phyloP scores from a whole-genome alignment of 768 basidiomycete species.

The Suillus subaureus region DNA sequence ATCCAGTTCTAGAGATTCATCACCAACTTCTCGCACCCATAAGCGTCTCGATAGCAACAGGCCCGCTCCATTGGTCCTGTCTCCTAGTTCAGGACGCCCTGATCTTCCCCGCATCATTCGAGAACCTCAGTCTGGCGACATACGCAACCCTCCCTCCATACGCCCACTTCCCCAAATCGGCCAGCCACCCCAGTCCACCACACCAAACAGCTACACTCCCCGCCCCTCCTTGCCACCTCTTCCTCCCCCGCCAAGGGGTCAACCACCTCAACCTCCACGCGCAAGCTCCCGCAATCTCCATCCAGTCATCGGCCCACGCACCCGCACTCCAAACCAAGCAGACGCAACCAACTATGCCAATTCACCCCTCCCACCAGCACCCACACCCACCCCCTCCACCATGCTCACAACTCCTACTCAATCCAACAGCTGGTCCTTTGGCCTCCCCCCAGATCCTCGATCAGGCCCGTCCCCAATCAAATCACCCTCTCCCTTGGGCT shows the following conservation, averaged over 20 bases:
- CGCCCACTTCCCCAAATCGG: constrained; percentile 34
- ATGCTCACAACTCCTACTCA: constrained; percentile 45
- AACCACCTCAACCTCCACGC: constrained; percentile 48
- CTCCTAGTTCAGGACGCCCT: constrained; percentile 49
- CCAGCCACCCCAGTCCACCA: constrained; percentile 18
- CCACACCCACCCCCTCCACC: constrained; percentile 31
- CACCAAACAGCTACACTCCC: constrained; percentile 38
- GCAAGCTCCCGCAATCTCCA: constrained; percentile 33
- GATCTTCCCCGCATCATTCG: constrained; percentile 77
- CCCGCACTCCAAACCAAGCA: constrained; percentile 58
- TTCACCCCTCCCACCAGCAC: constrained; percentile 45
- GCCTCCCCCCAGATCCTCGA: constrained; percentile 64
- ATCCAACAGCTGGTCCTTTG: constrained; percentile 47
- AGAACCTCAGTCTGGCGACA: constrained; percentile 56
- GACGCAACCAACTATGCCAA: constrained; percentile 51
- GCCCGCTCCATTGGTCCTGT: constrained; percentile 82
- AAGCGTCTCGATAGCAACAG: constrained; percentile 62
- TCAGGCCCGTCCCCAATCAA: constrained; percentile 48
- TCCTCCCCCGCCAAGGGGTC: constrained; percentile 68
- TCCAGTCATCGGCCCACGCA: constrained; percentile 35
- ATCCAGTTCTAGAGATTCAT: constrained; percentile 17
- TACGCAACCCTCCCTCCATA: constrained; percentile 27
- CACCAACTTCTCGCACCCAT: constrained; percentile 34
- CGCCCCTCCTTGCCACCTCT: constrained; percentile 63
- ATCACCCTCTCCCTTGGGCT: constrained; percentile 29